These are phyloP conservation scores for Epithemia pelagica DNA, from an alignment of 108 stramenopile species.

Conservation along the genomic window DNA sequence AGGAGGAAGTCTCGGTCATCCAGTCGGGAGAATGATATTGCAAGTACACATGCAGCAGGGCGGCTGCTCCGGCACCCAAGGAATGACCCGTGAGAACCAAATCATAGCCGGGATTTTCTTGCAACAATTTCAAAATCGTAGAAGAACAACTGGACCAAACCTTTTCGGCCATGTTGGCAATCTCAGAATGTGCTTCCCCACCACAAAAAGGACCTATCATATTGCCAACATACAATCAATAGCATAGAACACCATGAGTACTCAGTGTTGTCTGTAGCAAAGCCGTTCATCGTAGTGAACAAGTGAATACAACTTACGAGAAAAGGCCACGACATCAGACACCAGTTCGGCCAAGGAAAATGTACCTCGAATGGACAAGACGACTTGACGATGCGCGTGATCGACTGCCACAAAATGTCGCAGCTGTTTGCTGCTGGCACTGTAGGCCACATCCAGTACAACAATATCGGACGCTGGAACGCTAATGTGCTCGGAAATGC, in stretches of 20 bases:
- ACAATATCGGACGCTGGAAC: slow-evolving; percentile 34
- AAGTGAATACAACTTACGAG: slow-evolving; percentile 18
- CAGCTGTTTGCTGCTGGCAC: slow-evolving; percentile 6
- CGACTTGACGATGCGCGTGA: slow-evolving; percentile 21
- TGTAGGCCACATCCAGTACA: slow-evolving; percentile 22
- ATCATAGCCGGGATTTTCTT: slow-evolving; percentile 19
- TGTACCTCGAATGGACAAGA: slow-evolving; percentile 48
- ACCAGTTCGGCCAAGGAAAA: slow-evolving; percentile 30
- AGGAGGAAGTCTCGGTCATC: background rate
- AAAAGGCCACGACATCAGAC: slow-evolving; percentile 28
- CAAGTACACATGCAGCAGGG: slow-evolving; percentile 19
- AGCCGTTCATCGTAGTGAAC: too few relatives aligned
- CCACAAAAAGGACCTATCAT: slow-evolving; percentile 26
- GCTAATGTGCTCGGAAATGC: slow-evolving; percentile 29
- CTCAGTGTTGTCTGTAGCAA: too few relatives aligned
- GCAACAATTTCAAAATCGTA: slow-evolving; percentile 10
- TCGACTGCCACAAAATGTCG: slow-evolving; percentile 39
- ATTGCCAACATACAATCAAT: too few relatives aligned
- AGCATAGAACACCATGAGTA: too few relatives aligned
- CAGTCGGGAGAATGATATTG: slow-evolving; percentile 4
- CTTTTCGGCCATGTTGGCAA: slow-evolving; percentile 33
- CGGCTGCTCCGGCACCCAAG: slow-evolving; percentile 38
- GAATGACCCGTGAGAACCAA: slow-evolving; percentile 47
- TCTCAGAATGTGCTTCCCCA: slow-evolving; percentile 40
- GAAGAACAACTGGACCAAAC: slow-evolving; percentile 20